These are phyloP conservation scores for Rhododendron griersonianum DNA, from an alignment of 148 eudicot genomes.

Conservation along the genomic window DNA sequence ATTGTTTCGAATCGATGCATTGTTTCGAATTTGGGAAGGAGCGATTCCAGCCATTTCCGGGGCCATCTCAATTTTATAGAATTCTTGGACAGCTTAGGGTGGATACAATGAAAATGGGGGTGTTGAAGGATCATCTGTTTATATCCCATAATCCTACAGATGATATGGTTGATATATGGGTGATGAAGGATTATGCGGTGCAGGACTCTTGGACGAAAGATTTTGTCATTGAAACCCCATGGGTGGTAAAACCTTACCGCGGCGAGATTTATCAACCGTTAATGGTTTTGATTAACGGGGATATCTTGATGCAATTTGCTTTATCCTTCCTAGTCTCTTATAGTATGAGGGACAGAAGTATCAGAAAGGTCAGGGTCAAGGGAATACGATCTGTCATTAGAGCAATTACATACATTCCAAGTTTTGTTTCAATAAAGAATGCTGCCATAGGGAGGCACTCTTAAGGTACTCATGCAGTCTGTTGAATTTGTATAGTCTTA, in stretches of 20 bases:
- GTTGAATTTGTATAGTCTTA: background rate
- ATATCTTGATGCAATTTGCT: conserved; percentile 24
- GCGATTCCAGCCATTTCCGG: conserved; percentile 15
- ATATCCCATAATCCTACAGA: background rate
- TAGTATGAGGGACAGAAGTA: conserved; percentile 4
- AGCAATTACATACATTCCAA: conserved; percentile 29
- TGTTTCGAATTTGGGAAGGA: conserved; percentile 37
- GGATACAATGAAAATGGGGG: background rate
- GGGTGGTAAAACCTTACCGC: background rate
- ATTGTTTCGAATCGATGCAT: conserved; percentile 14
- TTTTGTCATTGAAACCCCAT: conserved; percentile 31
- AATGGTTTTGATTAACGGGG: conserved; percentile 15
- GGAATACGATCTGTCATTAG: background rate
- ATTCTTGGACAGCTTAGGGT: background rate
- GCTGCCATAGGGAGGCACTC: conserved; percentile 5
- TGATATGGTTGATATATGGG: conserved; percentile 28
- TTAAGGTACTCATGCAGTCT: background rate
- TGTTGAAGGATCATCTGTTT: background rate
- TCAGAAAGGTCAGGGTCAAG: background rate
- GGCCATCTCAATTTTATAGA: conserved; percentile 18
- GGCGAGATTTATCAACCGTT: background rate
- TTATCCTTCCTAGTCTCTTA: conserved; percentile 20
- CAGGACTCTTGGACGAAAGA: conserved; percentile 31
- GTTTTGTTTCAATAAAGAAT: conserved; percentile 28
- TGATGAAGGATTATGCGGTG: conserved; percentile 27